A percentile compares a stretch with the other conserved stretches of the same genome.
Evolutionary conservation across 2,329 filamentous ascomycete species (phyloP).

Genomic region (Talaromyces sp.): DNA sequence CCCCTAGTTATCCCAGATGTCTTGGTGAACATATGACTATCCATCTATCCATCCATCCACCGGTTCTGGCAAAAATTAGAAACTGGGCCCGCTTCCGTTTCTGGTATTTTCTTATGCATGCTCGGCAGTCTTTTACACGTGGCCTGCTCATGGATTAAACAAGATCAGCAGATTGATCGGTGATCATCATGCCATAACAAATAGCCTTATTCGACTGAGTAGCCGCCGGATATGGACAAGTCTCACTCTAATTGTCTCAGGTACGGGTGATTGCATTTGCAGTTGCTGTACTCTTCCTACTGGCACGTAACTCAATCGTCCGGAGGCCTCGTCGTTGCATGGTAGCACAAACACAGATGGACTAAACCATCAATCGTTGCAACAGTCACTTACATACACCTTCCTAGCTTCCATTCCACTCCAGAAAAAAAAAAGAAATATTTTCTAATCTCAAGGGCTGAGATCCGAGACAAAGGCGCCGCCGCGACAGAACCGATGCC

Average conservation of each 20-base stretch:
- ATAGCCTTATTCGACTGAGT: not conserved
- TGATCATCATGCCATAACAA: not conserved
- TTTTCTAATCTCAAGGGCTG: not conserved
- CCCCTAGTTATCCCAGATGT: not conserved
- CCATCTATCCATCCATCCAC: not conserved
- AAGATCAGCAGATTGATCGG: not conserved
- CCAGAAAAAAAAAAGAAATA: not conserved
- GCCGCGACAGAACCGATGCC: not conserved
- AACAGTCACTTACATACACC: not conserved
- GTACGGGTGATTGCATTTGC: not conserved
- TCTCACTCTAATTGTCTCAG: not conserved
- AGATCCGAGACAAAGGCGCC: not conserved
- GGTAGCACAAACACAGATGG: not conserved
- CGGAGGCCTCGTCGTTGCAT: not conserved
- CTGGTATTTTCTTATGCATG: not conserved
- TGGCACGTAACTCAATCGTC: not conserved
- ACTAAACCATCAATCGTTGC: not conserved
- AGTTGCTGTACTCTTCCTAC: not conserved
- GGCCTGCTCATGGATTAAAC: not conserved
- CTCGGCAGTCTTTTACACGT: not conserved
- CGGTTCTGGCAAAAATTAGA: too few species aligned
- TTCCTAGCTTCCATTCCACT: not conserved
- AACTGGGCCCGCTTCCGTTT: not conserved
- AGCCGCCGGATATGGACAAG: not conserved
- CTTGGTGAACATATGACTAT: not conserved